Conservation (phyloP, 2,329 filamentous ascomycete genomes). For the Mycocentrospora acerina region DNA sequence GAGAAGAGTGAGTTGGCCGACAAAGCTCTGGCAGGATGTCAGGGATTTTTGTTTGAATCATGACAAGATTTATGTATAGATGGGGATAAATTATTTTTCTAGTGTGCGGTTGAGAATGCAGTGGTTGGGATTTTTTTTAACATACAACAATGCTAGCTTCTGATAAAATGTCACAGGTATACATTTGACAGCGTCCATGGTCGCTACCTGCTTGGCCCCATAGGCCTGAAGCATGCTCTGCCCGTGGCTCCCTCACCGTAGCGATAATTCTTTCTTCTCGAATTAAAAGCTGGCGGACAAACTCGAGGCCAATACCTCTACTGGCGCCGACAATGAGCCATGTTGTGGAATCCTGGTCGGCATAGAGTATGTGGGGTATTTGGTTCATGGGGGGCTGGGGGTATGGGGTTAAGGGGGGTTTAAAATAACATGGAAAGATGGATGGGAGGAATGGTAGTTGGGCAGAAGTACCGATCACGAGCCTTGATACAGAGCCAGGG, state of each 20-base stretch:
- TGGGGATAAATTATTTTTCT: too few relatives aligned
- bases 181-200: conserved; percentile 50
- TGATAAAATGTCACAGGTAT: conserved; percentile 56
- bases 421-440: conserved; percentile 5
- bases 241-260: conserved; percentile 50
- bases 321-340: conserved; percentile 52
- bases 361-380: conserved; percentile 46
- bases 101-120: too few relatives aligned
- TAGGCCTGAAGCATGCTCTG: conserved; percentile 42
- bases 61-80: too few relatives aligned
- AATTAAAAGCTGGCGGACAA: conserved; percentile 52
- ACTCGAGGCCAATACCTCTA: conserved; percentile 55
- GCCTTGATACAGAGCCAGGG: not conserved
- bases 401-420: too few relatives aligned
- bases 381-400: conserved; percentile 42
- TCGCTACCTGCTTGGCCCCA: conserved; percentile 46
- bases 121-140: too few relatives aligned
- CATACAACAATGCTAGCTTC: conserved; percentile 53
- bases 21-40: conserved; percentile 43
- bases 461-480: too few relatives aligned
- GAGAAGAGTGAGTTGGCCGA: conserved; percentile 42
- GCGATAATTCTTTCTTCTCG: conserved; percentile 54
- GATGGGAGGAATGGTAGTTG: conserved; percentile 3
- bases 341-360: conserved; percentile 44
- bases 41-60: too few relatives aligned